These are phyloP conservation scores for Fonsecaea monophora DNA, from an alignment of 2,329 filamentous ascomycete species.

Conservation along the genomic window DNA sequence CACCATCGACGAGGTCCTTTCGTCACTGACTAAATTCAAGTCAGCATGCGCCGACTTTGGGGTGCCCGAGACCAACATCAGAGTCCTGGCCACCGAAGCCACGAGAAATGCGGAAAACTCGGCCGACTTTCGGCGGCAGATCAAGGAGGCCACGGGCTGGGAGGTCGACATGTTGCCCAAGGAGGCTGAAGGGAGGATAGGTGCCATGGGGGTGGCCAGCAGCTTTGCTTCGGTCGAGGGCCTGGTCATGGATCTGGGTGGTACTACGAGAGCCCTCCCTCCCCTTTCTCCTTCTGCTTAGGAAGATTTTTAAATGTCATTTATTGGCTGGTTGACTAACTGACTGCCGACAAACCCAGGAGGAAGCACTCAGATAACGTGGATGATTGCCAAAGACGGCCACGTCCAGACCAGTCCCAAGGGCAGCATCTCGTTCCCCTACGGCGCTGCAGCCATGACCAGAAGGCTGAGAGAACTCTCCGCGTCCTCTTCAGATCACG, in stretches of 20 bases:
- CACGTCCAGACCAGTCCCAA: conserved; percentile 58
- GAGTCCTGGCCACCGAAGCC: conserved; percentile 85
- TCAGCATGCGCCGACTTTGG: conserved; percentile 72
- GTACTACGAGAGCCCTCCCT: conserved; percentile 18
- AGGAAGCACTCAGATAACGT: conserved; percentile 67
- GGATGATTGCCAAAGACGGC: conserved; percentile 63
- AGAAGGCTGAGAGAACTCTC: conserved; percentile 58
- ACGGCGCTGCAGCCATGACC: conserved; percentile 71
- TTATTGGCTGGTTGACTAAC: neutral
- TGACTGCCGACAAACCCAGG: conserved; percentile 19
- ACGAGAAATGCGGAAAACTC: conserved; percentile 82
- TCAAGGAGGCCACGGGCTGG: conserved; percentile 69
- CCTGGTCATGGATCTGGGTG: conserved; percentile 82
- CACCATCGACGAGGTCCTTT: conserved; percentile 71
- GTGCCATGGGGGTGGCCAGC: conserved; percentile 82
- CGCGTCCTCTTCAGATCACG: neutral
- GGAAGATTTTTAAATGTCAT: neutral
- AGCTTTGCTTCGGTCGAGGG: conserved; percentile 74
- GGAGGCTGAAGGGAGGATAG: conserved; percentile 80
- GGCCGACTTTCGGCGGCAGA: conserved; percentile 70
- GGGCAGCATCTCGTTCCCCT: conserved; percentile 71
- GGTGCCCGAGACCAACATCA: conserved; percentile 69
- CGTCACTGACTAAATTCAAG: conserved; percentile 73
- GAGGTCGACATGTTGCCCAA: conserved; percentile 76
- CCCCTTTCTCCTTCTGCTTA: neutral